Evolutionary conservation across 352 stramenopile species (phyloP).

Genomic region (Pythium aristosporum): DNA sequence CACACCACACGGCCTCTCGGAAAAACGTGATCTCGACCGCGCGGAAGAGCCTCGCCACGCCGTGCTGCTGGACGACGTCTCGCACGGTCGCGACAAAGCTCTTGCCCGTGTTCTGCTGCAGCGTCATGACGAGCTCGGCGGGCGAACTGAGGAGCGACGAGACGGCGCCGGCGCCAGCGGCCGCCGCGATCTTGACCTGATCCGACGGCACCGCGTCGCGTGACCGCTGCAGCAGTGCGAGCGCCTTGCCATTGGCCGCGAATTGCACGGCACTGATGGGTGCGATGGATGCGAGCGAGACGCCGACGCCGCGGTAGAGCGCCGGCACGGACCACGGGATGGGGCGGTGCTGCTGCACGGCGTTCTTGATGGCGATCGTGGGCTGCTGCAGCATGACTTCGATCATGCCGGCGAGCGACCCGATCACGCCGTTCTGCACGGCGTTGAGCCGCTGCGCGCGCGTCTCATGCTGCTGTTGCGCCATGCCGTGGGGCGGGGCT

Average conservation of each 20-base stretch:
- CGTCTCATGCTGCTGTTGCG: slow-evolving; percentile 16
- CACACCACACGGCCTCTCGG: slow-evolving; percentile 75
- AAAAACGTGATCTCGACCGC: slow-evolving; percentile 58
- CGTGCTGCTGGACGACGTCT: slow-evolving; percentile 49
- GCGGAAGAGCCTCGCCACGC: slow-evolving; percentile 51
- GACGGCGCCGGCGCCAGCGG: slow-evolving; percentile 53
- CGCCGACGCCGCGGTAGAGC: slow-evolving; percentile 77
- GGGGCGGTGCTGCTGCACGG: slow-evolving; percentile 70
- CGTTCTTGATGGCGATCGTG: slow-evolving; percentile 84
- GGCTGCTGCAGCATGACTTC: slow-evolving; percentile 85
- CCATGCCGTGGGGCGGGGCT: neutral
- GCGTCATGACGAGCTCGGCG: slow-evolving; percentile 84
- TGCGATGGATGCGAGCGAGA: slow-evolving; percentile 76
- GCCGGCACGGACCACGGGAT: slow-evolving; percentile 60
- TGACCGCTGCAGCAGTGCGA: slow-evolving; percentile 42
- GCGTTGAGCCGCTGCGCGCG: slow-evolving; percentile 62
- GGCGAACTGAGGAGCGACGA: slow-evolving; percentile 68
- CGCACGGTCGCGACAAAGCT: slow-evolving; percentile 59
- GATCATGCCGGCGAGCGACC: slow-evolving; percentile 79
- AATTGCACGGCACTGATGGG: slow-evolving; percentile 83
- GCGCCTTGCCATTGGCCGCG: slow-evolving; percentile 66
- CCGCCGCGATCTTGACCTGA: slow-evolving; percentile 58
- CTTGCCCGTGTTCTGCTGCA: slow-evolving; percentile 83
- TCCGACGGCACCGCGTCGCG: slow-evolving; percentile 33
- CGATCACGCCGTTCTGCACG: slow-evolving; percentile 75